Conservation (phyloP, 164 flowering plant genomes). For the Vitis rupestris region DNA sequence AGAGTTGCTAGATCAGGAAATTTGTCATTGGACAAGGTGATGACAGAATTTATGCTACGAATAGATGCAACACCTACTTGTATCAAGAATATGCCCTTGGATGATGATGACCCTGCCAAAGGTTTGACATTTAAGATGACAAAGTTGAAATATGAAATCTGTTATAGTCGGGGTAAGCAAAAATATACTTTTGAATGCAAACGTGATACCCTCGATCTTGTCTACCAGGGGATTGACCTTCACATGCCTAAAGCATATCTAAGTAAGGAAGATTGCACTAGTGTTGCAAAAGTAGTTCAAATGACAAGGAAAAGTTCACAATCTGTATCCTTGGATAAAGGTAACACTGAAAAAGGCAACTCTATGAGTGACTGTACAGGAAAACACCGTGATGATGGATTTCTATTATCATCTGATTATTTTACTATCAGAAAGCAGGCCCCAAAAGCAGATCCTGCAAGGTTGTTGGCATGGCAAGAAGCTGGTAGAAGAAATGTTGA, state of each 20-base stretch:
- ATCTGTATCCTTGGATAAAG: constrained; percentile 46
- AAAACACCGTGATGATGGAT: constrained; percentile 80
- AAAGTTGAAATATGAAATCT: constrained; percentile 80
- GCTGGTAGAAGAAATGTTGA: constrained; percentile 88
- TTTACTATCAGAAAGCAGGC: constrained; percentile 94
- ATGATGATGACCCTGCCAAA: constrained; percentile 92
- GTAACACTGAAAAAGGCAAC: constrained; percentile 47
- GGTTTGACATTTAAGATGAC: constrained; percentile 80
- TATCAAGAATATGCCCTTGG: constrained; percentile 71
- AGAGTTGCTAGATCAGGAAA: constrained; percentile 90
- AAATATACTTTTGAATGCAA: constrained; percentile 85
- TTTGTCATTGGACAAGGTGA: constrained; percentile 88
- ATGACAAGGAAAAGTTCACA: constrained; percentile 50
- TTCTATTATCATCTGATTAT: constrained; percentile 91
- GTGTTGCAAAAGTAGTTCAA: constrained; percentile 51
- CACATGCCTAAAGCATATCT: constrained; percentile 71
- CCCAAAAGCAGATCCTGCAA: constrained; percentile 91
- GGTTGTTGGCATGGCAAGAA: constrained; percentile 95
- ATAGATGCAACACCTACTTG: constrained; percentile 76
- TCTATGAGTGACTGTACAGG: constrained; percentile 43
- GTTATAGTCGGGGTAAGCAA: constrained; percentile 79
- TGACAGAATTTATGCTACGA: constrained; percentile 95
- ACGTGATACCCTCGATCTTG: constrained; percentile 91
- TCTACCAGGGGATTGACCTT: constrained; percentile 92
- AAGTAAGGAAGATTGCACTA: constrained; percentile 48